Base-by-base conservation (phyloP, 441 rosid species). In the Erysimum pusillum region DNA sequence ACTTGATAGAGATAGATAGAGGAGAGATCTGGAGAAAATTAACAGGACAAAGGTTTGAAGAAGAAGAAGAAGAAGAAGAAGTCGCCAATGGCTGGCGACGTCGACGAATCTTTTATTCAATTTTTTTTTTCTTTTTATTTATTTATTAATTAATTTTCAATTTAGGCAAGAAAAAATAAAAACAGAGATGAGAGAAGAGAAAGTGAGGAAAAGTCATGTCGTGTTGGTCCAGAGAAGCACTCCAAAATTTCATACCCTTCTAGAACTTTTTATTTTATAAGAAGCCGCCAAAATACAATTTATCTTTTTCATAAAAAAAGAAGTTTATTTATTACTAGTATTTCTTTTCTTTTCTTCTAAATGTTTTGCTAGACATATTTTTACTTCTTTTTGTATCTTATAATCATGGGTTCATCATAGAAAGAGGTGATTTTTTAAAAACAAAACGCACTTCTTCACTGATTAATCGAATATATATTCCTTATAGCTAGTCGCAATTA, bases 21-120 rank as follows among this genome's bases (percentile, higher is more conserved):
- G 35, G 76, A 77, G 45, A 66, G 81, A 78, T 77, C 68, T 65
- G 38, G 57, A 66, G 68, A 67, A 57, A 72, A 49, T 28, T 69
- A 77, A 61, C 35, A 52, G 35, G 71, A 63, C 76, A 56, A 22
- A 63, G 74, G 42, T 51, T 69, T 57, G 59, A 22, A 22, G 25
- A 22, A 22, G 71, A 34, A 2, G 73, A 39, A 39, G 79, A 64
- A 57, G 67, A 53, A 28, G 67, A 44, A 35, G 53, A 63, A 73
- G 81, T 78, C 81, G 74, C 78, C 74, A 45, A 72, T 78, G 78
- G 81, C 74, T 78, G 78, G 74, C 81, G 81, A 78, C 77, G 65
- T 42, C 74, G 53, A 78, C 25, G 60, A 78, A 41, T 66, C 53
- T 72, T 59, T 68, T 68, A 61, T 76, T 76, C 51, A 53, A 58